Base-by-base conservation (phyloP, 2,329 filamentous ascomycete species). In the Aspergillus amoenus region DNA sequence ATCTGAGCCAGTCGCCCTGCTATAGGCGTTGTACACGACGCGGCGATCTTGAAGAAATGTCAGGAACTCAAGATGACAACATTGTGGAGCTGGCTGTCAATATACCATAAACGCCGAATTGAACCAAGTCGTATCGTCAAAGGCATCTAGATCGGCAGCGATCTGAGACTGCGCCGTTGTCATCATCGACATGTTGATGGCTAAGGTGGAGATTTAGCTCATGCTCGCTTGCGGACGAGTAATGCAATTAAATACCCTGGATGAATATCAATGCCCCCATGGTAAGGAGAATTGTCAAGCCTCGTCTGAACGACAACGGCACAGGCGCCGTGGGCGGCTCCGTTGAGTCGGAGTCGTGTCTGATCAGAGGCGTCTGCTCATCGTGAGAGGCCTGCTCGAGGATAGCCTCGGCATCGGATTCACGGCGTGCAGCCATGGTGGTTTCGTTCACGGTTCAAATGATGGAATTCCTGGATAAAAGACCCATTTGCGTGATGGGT, bases 101-200 rank as follows among this genome's bases (percentile, higher is more conserved):
- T 61, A 55, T 70, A 79, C 77, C 70, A 94, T 79, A 69, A 91
- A 95, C 2, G 88, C 81, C 32, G 88, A 90, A 7, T 88, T 91
- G 70, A 94, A 91, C 90, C 90, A 95, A 72, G 85, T 89, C 37
- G 86, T 86, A 55, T 85, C 78, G 55, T 87, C 85, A 66, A 91
- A 92, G 1, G 89, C 84, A 72, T 90, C 81, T 2, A 95, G 79
- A 62, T 93, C 90, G 7, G 82, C 82, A 2, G 90, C 90, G 62
- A 95, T 90, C 49, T 81, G 80, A 7, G 87, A 90, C 74, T 94
- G 91, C 2, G 88, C 89, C 55, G 91, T 93, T 5, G 89, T 90
- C 69, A 95, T 87, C 64, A 91, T 86, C 12, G 87, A 90, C 75
- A 93, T 90, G 68, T 94, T 94, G 60, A 83, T 81, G 15, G 82